Evolutionary conservation across 192 early-diverging fungal genomes (phyloP).

Genomic region (Spizellomyces sp.): DNA sequence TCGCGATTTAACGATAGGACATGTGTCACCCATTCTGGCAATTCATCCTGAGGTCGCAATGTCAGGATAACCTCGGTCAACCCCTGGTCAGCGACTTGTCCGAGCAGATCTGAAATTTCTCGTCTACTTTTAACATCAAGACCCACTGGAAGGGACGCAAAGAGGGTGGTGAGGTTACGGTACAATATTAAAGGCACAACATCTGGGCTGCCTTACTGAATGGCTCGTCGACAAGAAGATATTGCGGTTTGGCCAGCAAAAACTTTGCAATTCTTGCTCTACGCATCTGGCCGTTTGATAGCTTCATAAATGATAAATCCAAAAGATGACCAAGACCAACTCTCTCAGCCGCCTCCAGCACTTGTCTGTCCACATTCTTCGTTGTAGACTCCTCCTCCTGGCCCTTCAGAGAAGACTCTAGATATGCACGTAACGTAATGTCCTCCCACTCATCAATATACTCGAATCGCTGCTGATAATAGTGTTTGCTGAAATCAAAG

Average conservation of each 20-base stretch:
- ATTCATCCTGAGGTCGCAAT: conserved; percentile 54
- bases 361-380: too few relatives aligned
- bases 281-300: conserved; percentile 53
- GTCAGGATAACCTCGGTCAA: conserved; percentile 43
- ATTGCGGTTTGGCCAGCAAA: conserved; percentile 6
- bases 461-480: conserved; percentile 56
- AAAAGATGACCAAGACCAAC: conserved; percentile 6
- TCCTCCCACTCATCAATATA: conserved; percentile 40
- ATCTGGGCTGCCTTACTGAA: conserved; percentile 47
- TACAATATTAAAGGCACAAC: neutral
- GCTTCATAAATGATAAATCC: conserved; percentile 44
- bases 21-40: conserved; percentile 57
- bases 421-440: conserved; percentile 6
- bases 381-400: neutral
- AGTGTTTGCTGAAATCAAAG: conserved; percentile 41
- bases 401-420: neutral
- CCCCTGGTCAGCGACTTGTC: conserved; percentile 17
- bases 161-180: too few relatives aligned
- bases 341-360: neutral
- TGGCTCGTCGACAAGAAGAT: conserved; percentile 54
- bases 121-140: conserved; percentile 51
- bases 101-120: conserved; percentile 38
- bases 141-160: conserved; percentile 46
- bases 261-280: conserved; percentile 45
- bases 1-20: conserved; percentile 46